Conservation (phyloP, 192 early-diverging fungal species). For the Fimicolochytrium jonesii region DNA sequence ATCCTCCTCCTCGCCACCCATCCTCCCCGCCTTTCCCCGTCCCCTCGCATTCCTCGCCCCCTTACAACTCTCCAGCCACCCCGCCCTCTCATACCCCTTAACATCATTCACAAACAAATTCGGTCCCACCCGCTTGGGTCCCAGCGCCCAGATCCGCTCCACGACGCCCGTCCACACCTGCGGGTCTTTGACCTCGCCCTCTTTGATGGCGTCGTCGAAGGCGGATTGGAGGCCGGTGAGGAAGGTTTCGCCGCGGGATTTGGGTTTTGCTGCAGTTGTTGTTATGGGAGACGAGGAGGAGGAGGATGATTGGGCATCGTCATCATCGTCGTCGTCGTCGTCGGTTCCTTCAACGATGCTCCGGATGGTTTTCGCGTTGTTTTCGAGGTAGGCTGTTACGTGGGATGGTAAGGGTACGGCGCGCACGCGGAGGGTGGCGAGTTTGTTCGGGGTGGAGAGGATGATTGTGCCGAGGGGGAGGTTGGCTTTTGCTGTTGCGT, state of each 20-base stretch:
- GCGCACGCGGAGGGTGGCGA: slow-evolving; percentile 58
- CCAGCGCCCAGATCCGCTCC: slow-evolving; percentile 75
- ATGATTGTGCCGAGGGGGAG: slow-evolving; percentile 61
- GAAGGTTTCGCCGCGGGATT: slow-evolving; percentile 32
- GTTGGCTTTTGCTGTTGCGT: background rate
- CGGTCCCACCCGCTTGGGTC: slow-evolving; percentile 74
- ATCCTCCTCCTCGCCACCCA: no score
- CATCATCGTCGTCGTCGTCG: slow-evolving; percentile 25
- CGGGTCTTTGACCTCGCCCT: slow-evolving; percentile 43
- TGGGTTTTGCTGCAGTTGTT: no score
- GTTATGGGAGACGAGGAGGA: no score
- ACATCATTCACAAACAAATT: slow-evolving; percentile 74
- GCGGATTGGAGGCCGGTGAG: slow-evolving; percentile 29
- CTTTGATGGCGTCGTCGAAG: slow-evolving; percentile 47
- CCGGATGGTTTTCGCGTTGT: slow-evolving; percentile 51
- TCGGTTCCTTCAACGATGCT: slow-evolving; percentile 51
- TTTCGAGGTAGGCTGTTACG: slow-evolving; percentile 54
- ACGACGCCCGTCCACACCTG: slow-evolving; percentile 40
- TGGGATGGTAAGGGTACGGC: slow-evolving; percentile 65
- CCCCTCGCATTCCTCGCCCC: no score
- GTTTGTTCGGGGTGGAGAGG: slow-evolving; percentile 57
- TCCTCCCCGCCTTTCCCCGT: no score
- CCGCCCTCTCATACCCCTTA: slow-evolving; percentile 34
- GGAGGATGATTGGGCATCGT: no score
- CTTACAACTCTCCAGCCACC: slow-evolving; percentile 28